Conservation (phyloP, 202 grass and related monocot species). For the Setaria viridis region DNA sequence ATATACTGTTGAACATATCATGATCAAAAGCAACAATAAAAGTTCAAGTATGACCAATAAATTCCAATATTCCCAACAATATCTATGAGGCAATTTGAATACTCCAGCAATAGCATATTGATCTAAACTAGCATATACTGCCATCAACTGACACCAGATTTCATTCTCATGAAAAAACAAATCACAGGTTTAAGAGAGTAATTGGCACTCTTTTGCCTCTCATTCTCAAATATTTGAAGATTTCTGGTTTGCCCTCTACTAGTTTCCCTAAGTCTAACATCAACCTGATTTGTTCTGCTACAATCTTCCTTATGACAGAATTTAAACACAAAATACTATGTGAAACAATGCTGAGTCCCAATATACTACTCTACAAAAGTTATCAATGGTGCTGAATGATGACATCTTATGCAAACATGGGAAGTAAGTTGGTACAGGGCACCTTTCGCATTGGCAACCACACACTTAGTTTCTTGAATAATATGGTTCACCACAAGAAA, state of each 20-base stretch:
- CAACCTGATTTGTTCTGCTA: conserved; percentile 6
- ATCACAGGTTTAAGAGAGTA: conserved; percentile 17
- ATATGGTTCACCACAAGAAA: conserved; percentile 23
- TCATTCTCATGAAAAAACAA: not conserved
- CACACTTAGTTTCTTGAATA: conserved; percentile 25
- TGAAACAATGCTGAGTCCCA: not conserved
- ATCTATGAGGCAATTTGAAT: conserved; percentile 7
- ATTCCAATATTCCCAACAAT: conserved; percentile 1
- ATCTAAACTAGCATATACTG: conserved; percentile 4
- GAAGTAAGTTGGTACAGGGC: not conserved
- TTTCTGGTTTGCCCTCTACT: not conserved
- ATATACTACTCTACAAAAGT: conserved; percentile 1
- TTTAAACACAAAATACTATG: conserved; percentile 30
- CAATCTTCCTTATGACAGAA: conserved; percentile 11
- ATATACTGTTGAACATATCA: conserved; percentile 4
- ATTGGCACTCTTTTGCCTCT: not conserved
- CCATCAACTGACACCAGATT: conserved; percentile 20
- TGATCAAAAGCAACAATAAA: not conserved
- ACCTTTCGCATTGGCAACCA: not conserved
- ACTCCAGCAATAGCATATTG: not conserved
- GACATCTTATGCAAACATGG: conserved; percentile 6
- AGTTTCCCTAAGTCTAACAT: conserved; percentile 9
- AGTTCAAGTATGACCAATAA: not conserved
- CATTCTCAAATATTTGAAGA: conserved; percentile 27
- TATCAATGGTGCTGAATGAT: not conserved